Base-by-base conservation (phyloP, 768 basidiomycete genomes). In the Calvatia gigantea region DNA sequence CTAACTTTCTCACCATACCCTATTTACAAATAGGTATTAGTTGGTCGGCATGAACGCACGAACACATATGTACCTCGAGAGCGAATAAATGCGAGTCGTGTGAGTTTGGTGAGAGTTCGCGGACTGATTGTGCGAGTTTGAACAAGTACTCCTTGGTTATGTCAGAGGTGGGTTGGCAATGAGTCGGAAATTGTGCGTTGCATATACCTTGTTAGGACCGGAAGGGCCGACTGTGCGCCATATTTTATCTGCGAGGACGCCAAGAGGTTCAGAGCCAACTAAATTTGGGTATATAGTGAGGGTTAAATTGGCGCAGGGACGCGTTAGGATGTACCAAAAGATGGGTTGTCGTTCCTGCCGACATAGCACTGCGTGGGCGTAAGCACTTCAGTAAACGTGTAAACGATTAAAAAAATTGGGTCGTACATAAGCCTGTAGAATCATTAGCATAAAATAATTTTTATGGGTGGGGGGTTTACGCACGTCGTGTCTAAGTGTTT, bases 131-230 rank as follows among this genome's bases (percentile, higher is more conserved):
- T 0, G 84, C 86, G 1, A 98, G 83, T 9, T 82, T 75, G 65
- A 87, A 96, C 2, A 97, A 74, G 64, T 98, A 98, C 32, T 97
- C 94, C 92, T 95, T 58, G n/a, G n/a, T n/a, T n/a, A n/a, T n/a
- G n/a, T n/a, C 23, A 1, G 2, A 23, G 2, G 37, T 19, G 23
- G 35, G 37, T 29, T 19, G 9, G 33, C 33, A 19, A 43, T 25
- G 27, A 1, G 8, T 6, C 39, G 23, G 7, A 2, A 51, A 19
- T n/a, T 23, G 14, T 31, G 42, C 11, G 19, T 3, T 59, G 19
- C 11, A 21, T 11, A 35, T 45, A 89, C 94, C 76, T 94, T 95
- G 74, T 98, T 98, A 2, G 74, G 81, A 0, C 95, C 95, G 0
- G 94, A 97, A 0, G 94, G 94, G 0, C 95, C 95, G 0, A 83